Conservation (phyloP, 2,329 filamentous ascomycete species). For the Hypoxylon sp. region DNA sequence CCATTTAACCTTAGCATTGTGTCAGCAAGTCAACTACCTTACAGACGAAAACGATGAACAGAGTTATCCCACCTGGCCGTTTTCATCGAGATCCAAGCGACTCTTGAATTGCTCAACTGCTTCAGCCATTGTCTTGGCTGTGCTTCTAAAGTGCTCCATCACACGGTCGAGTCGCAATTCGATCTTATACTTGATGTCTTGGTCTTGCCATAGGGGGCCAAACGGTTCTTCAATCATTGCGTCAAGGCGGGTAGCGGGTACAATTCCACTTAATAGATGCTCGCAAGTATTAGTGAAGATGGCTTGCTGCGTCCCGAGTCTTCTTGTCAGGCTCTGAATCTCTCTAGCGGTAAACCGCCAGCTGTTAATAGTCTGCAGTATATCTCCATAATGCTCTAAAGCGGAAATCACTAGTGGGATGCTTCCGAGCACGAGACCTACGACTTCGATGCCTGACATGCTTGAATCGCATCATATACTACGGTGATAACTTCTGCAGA, state of each 20-base stretch:
- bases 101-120: constrained; percentile 2
- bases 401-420: constrained; percentile 1
- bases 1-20: constrained; percentile 1
- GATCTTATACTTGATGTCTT: not conserved
- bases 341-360: constrained; percentile 1
- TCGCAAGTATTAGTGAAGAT: constrained; percentile 6
- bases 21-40: not conserved
- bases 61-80: not conserved
- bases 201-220: not conserved
- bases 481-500: not conserved
- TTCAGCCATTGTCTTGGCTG: not conserved
- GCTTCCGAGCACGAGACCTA: not conserved
- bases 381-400: constrained; percentile 4
- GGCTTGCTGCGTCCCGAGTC: not conserved
- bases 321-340: constrained; percentile 1
- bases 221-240: constrained; percentile 1
- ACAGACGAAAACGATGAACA: not conserved
- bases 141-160: not conserved
- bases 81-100: constrained; percentile 1
- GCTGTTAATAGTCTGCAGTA: not conserved
- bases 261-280: not conserved
- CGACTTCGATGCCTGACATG: constrained; percentile 1
- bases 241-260: not conserved
- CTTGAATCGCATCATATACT: not conserved
- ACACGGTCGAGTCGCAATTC: constrained; percentile 4